Conservation (phyloP, 2,329 filamentous ascomycete genomes). For the Zalaria obscura region DNA sequence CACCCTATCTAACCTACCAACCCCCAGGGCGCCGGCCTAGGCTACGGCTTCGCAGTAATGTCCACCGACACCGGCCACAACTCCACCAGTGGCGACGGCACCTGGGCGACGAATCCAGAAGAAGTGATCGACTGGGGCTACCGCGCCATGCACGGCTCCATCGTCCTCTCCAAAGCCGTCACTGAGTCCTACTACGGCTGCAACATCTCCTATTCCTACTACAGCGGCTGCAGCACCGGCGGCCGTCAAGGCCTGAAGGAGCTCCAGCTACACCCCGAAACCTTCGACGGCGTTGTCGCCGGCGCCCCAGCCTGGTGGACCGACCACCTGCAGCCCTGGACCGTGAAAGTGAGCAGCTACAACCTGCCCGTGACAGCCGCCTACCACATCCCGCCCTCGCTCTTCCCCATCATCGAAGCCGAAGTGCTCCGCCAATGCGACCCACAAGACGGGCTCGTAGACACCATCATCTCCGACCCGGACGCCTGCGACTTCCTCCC, state of each 20-base stretch:
- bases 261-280: conserved; percentile 38
- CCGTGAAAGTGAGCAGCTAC: conserved; percentile 29
- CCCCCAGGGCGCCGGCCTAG: conserved; percentile 8
- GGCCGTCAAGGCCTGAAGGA: conserved; percentile 44
- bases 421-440: conserved; percentile 39
- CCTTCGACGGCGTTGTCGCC: conserved; percentile 44
- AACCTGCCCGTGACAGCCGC: conserved; percentile 32
- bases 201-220: conserved; percentile 35
- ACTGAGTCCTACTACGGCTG: conserved; percentile 34
- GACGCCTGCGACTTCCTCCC: conserved; percentile 30
- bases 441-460: conserved; percentile 31
- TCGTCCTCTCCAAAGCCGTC: conserved; percentile 33
- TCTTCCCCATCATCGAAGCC: conserved; percentile 31
- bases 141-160: conserved; percentile 33
- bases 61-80: conserved; percentile 33
- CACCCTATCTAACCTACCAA: background rate
- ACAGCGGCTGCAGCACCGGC: conserved; percentile 44
- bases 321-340: conserved; percentile 31
- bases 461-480: conserved; percentile 36
- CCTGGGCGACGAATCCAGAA: conserved; percentile 25
- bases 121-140: conserved; percentile 24
- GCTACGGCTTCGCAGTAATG: conserved; percentile 29
- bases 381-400: conserved; percentile 27
- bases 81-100: conserved; percentile 16
- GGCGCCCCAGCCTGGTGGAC: conserved; percentile 40